Base-by-base conservation (phyloP, 2,329 filamentous ascomycete species). In the Graphiopsis chlorocephala region DNA sequence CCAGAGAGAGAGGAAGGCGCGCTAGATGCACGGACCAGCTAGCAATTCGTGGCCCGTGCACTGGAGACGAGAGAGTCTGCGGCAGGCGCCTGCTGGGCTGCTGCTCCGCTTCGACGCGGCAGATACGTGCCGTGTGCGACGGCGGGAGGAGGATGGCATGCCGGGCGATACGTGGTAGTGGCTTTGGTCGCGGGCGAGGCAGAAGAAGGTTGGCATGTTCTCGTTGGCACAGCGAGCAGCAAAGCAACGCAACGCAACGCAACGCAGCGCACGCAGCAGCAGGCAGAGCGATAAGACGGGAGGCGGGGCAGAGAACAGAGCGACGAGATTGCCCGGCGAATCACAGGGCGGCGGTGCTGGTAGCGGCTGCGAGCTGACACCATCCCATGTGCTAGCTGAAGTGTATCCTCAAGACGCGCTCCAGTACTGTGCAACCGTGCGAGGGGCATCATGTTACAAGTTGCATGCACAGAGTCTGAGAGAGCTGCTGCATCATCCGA, bases 301-400 rank as follows among this genome's bases (percentile, higher is more conserved):
- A 45, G 58, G 58, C 58, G 58, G 58, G 58, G 58, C 42, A 50
- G 50, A 26, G 50, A 48, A n/a, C 12, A 14, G 45, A 35, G 55
- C 53, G 38, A 48, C 38, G 57, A 33, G 56, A 45, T 50, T 26
- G 17, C 25, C 42, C 12, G 45, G 58, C 58, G n/a, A 61, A 52
- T 61, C 58, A 61, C 3, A 4, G 12, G 28, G 6, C n/a, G 42
- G 6, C 1, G 2, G 8, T 10, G 17, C 26, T 15, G n/a, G 47
- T 61, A 61, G 58, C 58, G 58, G 23, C 58, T 50, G 29, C 42
- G 45, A 61, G 58, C 42, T 61, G 58, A 61, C 55, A 45, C 31
- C 35, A 35, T 45, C 23, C 35, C 33, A 45, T 29, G 28, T 47
- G 45, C 58, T 61, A 61, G 58, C 25, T 35, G 58, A 61, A 61